phyloP scores from a whole-genome alignment of 805 yeast species.

The Starmerella tilneyi region DNA sequence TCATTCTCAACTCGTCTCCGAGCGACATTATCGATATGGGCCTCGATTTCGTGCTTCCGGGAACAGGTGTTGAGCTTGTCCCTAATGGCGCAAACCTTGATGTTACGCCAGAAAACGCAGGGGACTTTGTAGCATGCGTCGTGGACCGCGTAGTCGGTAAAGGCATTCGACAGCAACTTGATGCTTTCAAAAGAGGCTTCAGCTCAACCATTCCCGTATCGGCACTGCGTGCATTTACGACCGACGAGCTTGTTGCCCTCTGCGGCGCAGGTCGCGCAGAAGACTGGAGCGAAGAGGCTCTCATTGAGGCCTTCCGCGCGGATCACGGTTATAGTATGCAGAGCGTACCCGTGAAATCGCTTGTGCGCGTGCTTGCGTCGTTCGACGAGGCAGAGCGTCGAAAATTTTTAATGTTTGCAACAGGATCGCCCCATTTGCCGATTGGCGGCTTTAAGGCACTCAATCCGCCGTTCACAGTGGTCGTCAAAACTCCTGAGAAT shows the following conservation, averaged over 20 bases:
- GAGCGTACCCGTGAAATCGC: conserved; percentile 48
- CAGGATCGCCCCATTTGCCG: conserved; percentile 89
- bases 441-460: conserved; percentile 84
- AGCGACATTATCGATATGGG: conserved; percentile 45
- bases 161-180: conserved; percentile 58
- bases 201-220: conserved; percentile 70
- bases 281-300: conserved; percentile 60
- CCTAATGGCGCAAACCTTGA: conserved; percentile 44
- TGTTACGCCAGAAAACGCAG: conserved; percentile 47
- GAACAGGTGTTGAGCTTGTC: conserved; percentile 50
- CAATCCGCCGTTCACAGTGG: conserved; percentile 78
- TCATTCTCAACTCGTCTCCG: conserved; percentile 29
- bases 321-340: conserved; percentile 82
- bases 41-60: conserved; percentile 67
- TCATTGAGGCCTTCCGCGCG: conserved; percentile 56
- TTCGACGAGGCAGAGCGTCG: conserved; percentile 52
- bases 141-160: conserved; percentile 47
- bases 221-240: conserved; percentile 59
- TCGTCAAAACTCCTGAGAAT: conserved; percentile 61
- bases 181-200: conserved; percentile 68
- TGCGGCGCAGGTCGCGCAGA: conserved; percentile 52
- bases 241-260: conserved; percentile 59
- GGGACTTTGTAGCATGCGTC: conserved; percentile 46
- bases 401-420: conserved; percentile 69
- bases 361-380: conserved; percentile 51